Base-by-base conservation (phyloP, 2,329 filamentous ascomycete genomes). In the Atkinsonella texensis region DNA sequence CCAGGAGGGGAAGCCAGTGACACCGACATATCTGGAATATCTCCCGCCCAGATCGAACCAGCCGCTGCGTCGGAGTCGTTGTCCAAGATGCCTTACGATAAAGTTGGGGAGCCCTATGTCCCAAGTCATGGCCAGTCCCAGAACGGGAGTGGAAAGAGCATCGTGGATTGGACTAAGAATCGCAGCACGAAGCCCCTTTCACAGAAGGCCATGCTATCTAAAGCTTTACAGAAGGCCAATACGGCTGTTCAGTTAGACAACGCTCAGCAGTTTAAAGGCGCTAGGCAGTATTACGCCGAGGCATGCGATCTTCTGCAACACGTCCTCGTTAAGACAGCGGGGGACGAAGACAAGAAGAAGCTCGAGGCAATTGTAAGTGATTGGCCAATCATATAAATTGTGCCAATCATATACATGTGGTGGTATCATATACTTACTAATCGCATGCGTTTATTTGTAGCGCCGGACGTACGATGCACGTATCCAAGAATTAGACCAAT, bases 181-280 rank as follows among this genome's bases (percentile, higher is more conserved):
- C 61, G 63, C 10, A 52, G 55, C 15, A 41, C 54, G n/a, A 74
- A 74, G 55, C 70, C 70, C n/a, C 80, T 80, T 13, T 89, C 86
- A 1, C 86, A 97, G 65, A 97, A 96, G 72, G 87, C 84, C 11
- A 97, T 97, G 90, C 77, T 98, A 38, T 95, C 91, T n/a, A 87
- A 87, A 60, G 93, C 93, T 0, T 73, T 98, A 51, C 86, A 95
- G 64, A 95, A 96, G 70, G 93, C 93, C 48, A 96, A 98, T 63
- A 91, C 88, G 12, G 93, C 93, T 20, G 93, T 98, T 28, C 79
- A 96, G 58, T 79, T 98, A 41, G 93, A 98, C 69, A 97, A 96
- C 77, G 89, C 89, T 13, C 87, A 93, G 62, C 95, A 97, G 63
- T 91, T 93, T 56, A 87, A 91, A 65, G 89, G 88, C 41, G 93